Percentiles rank a stretch among this genome's conserved stretches.
Evolutionary conservation across 495 filamentous ascomycete species (phyloP).

Genomic region (Neurospora sp.): DNA sequence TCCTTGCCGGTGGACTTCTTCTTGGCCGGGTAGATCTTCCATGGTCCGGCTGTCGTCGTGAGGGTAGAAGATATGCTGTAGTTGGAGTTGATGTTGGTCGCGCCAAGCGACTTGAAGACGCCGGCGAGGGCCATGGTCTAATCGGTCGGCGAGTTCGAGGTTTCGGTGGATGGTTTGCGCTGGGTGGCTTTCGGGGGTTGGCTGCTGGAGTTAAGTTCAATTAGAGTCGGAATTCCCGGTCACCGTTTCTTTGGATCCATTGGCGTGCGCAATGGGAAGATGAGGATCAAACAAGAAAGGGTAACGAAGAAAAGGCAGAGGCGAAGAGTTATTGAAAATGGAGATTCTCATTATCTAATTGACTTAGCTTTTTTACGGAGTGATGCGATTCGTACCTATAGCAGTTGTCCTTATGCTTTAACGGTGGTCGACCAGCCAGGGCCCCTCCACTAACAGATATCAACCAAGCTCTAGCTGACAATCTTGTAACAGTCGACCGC

Average conservation of each 20-base stretch:
- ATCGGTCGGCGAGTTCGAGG: background rate
- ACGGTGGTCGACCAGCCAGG: background rate
- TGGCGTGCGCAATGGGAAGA: background rate
- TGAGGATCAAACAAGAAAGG: background rate
- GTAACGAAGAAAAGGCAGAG: background rate
- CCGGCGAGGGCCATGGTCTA: conserved; percentile 69
- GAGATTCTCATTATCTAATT: background rate
- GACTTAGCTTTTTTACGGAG: background rate
- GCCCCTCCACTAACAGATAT: background rate
- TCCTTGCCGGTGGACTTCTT: conserved; percentile 84
- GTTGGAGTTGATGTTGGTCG: conserved; percentile 78
- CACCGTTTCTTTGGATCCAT: background rate
- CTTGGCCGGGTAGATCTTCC: conserved; percentile 96
- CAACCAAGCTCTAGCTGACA: background rate
- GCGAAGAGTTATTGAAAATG: background rate
- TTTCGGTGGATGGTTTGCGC: background rate
- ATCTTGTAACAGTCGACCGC: background rate
- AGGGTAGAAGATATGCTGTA: conserved; percentile 67
- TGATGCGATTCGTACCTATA: background rate
- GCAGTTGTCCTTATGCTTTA: background rate
- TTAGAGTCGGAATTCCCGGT: background rate
- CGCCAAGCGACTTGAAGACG: conserved; percentile 82
- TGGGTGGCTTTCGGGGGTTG: background rate
- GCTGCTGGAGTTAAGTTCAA: background rate
- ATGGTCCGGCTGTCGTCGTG: conserved; percentile 70